Percentiles rank a stretch among this genome's conserved stretches.
phyloP scores from a whole-genome alignment of 257 asterid genomes.

The Solanum sitiens region DNA sequence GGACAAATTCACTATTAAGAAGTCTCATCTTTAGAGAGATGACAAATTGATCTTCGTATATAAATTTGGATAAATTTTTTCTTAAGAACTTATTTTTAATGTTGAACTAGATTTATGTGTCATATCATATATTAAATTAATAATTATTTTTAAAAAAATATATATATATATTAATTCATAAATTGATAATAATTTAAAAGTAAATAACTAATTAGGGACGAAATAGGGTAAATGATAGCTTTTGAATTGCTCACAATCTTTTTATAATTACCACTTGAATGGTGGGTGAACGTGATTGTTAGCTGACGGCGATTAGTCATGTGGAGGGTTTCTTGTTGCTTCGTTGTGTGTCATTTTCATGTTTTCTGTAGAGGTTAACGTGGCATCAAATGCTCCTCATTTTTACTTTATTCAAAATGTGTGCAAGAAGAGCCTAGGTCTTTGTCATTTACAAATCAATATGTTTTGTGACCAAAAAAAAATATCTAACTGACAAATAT shows the following conservation, averaged over 20 bases:
- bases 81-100: no score
- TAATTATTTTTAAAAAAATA: no score
- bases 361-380: not conserved
- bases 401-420: not conserved
- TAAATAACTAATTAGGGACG: no score
- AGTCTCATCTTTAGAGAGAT: no score
- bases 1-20: no score
- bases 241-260: not conserved
- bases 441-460: not conserved
- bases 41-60: no score
- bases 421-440: not conserved
- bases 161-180: no score
- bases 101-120: rapidly evolving
- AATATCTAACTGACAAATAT: no score
- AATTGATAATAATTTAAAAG: no score
- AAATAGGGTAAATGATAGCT: not conserved
- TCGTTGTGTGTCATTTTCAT: not conserved
- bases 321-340: not conserved
- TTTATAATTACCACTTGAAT: not conserved
- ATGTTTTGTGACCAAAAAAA: not conserved
- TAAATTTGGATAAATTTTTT: rapidly evolving
- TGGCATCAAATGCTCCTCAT: not conserved
- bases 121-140: no score
- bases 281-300: not conserved
- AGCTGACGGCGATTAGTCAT: not conserved